phyloP scores from a whole-genome alignment of 2,329 filamentous ascomycete genomes.

The Tolypocladium cylindrosporum region DNA sequence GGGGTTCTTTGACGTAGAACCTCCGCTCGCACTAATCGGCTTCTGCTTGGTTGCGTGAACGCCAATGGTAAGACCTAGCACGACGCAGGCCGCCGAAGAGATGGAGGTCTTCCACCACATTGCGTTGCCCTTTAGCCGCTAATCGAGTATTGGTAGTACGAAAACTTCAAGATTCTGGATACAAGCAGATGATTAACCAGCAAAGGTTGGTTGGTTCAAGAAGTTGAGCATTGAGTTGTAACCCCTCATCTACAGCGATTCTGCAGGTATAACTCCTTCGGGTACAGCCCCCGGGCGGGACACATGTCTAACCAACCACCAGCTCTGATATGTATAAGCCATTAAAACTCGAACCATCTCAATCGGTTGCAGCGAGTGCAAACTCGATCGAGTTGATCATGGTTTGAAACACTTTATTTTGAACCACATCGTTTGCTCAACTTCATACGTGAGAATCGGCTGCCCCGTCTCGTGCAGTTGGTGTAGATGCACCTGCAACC shows the following conservation, averaged over 20 bases:
- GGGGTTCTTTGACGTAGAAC: slow-evolving; percentile 1
- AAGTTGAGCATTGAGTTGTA: neutral
- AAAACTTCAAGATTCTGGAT: neutral
- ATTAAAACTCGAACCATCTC: no score
- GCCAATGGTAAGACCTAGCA: neutral
- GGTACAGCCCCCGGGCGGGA: no score
- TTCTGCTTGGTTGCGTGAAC: neutral
- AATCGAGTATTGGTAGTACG: neutral
- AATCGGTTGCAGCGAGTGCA: no score
- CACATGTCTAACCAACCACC: no score
- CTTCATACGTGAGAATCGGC: no score
- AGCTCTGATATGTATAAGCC: no score
- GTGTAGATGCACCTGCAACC: no score
- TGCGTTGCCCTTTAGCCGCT: neutral
- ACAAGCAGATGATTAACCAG: neutral
- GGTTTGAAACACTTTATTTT: no score
- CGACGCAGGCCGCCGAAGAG: neutral
- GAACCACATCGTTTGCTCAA: no score
- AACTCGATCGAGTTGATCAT: no score
- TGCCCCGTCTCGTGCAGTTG: no score
- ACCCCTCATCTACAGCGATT: neutral
- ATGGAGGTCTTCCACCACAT: neutral
- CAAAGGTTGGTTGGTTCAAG: neutral
- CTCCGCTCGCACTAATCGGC: neutral
- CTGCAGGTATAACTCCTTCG: no score